Evolutionary conservation across 257 asterid species (phyloP), one percentile per base, ranked within the genome.

Genomic region (Primulina eburnea): DNA sequence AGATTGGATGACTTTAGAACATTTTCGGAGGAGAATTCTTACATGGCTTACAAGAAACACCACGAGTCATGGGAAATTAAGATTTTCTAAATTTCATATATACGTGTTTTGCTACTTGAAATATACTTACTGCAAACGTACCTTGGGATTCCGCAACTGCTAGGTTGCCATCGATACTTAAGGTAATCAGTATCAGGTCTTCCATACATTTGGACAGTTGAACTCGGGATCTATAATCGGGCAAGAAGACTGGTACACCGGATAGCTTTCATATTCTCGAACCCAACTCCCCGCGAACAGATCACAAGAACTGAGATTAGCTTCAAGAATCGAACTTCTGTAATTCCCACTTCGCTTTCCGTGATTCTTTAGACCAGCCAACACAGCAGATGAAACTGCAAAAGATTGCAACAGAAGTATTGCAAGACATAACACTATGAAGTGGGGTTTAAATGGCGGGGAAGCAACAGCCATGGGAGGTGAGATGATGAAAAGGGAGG

Each of bases 131-230:
- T n/a, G 9, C 14, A 3, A 11, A 33, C 3, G 24, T 81, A 89
- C 96, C 95, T 86, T 58, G 96, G 97, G n/a, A 91, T 79, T 71
- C 91, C 86, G 76, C 97, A 91, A 58, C 73, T 87, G 26, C 81
- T 75, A 1, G 99, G 99, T 74, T 88, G 87, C 99, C 99, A 94
- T 1, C 95, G 87, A 38, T 84, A 94, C 64, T 83, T 85, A 62
- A 94, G 97, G 77, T 89, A 94, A 50, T 88, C 95, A 12, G 97
- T 68, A 55, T 94, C 99, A 0, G 99, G 97, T 8, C 99, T 77
- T n/a, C 97, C 99, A 62, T 77, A 94, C 84, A 77, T 69, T 34
- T 73, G 92, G 67, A n/a, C 99, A 94, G 77, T 91, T 91, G 79
- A 94, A 94, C 64, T 87, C 82, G 0, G 93, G 66, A 78, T 94